These are phyloP conservation scores for Batrachochytrium dendrobatidis DNA, from an alignment of 371 early-diverging fungal genomes.

Conservation along the genomic window DNA sequence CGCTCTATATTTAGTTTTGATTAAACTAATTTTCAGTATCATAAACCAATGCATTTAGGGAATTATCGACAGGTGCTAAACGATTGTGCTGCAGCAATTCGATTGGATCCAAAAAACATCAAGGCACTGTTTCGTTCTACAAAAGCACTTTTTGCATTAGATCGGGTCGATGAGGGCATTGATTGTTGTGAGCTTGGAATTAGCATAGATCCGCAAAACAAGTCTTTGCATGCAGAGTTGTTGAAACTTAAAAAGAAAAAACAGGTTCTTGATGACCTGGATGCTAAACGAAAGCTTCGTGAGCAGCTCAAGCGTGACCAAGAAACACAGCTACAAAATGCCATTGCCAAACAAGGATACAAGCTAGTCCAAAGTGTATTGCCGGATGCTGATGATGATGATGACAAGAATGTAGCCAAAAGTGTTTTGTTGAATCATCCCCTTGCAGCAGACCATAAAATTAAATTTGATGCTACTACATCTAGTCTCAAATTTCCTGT, in stretches of 20 bases:
- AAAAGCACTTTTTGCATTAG: conserved; percentile 70
- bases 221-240: conserved; percentile 41
- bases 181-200: conserved; percentile 75
- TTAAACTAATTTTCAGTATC: not conserved
- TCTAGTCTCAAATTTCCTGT: conserved; percentile 77
- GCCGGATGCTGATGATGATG: conserved; percentile 3
- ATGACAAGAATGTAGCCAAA: conserved; percentile 3
- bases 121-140: conserved; percentile 91
- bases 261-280: conserved; percentile 15
- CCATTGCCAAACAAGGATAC: conserved; percentile 12
- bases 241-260: conserved; percentile 18
- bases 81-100: conserved; percentile 83
- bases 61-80: conserved; percentile 78
- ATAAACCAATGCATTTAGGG: conserved; percentile 22
- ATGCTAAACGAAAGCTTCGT: conserved; percentile 9
- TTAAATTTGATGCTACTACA: conserved; percentile 55
- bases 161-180: conserved; percentile 70
- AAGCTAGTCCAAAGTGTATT: not conserved
- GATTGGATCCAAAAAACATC: conserved; percentile 67
- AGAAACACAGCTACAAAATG: conserved; percentile 9
- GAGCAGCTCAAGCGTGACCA: conserved; percentile 14
- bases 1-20: not conserved
- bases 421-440: conserved; percentile 6
- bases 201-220: conserved; percentile 63
- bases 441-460: conserved; percentile 36